Conservation (phyloP, 164 flowering plant species). For the Vitis rupestris region DNA sequence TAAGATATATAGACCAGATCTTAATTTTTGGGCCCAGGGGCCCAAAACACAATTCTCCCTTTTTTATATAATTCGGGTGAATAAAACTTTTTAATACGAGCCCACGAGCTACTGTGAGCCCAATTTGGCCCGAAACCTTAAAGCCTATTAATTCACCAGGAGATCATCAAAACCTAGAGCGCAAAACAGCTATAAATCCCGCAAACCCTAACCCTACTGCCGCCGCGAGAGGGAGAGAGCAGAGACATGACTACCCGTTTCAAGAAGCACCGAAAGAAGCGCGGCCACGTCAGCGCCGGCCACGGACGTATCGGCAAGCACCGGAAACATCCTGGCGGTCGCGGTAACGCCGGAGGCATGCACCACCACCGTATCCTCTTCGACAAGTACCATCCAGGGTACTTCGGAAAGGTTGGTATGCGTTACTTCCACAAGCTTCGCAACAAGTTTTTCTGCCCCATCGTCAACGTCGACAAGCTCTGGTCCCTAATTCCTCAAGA, state of each 20-base stretch:
- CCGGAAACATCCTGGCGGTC: slow-evolving; percentile 81
- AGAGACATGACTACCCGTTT: slow-evolving; percentile 57
- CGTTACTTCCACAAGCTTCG: slow-evolving; percentile 68
- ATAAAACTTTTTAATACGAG: no score
- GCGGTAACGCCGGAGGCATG: slow-evolving; percentile 82
- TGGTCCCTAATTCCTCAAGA: slow-evolving; percentile 72
- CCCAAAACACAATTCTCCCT: no score
- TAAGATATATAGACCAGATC: no score
- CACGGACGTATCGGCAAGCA: slow-evolving; percentile 81
- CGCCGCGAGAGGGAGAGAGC: slow-evolving; percentile 11
- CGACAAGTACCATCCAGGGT: slow-evolving; percentile 85
- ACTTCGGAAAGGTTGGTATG: slow-evolving; percentile 83
- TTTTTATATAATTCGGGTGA: no score
- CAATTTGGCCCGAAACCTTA: not conserved
- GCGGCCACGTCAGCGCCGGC: slow-evolving; percentile 80
- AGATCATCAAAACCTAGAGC: slow-evolving; percentile 9
- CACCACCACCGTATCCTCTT: slow-evolving; percentile 81
- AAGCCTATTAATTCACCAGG: not conserved
- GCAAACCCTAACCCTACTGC: not conserved
- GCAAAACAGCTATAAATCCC: slow-evolving; percentile 9
- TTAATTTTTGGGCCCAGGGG: no score
- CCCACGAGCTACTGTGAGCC: not conserved
- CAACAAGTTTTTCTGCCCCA: slow-evolving; percentile 70
- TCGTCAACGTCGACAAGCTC: slow-evolving; percentile 67
- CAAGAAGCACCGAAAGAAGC: slow-evolving; percentile 81